Base-by-base conservation (phyloP, 2,329 filamentous ascomycete species). In the Stachybotrys echinatus region DNA sequence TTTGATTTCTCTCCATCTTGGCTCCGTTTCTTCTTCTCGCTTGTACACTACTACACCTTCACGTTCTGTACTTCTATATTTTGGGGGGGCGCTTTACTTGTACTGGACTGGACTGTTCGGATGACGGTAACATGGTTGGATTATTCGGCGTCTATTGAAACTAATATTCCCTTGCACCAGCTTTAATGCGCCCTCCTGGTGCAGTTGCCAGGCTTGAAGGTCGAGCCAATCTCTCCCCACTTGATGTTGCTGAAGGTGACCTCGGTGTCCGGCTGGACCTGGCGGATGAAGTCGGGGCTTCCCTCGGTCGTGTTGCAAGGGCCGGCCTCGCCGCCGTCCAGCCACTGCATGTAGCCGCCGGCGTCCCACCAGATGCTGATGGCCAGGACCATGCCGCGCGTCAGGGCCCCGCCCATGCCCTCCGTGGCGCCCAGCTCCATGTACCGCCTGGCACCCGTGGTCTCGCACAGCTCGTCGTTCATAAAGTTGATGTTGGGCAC, bases 151-250 rank as follows among this genome's bases (percentile, higher is more conserved):
- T n/a, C n/a, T n/a, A n/a, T n/a, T n/a, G n/a, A n/a, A 7, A 12
- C 12, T 12, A 31, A 7, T 31, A 31, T 31, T 31, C 27, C 27
- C 7, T 31, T 12, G 27, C 27, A 12, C 27, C 27, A 31, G 27
- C 27, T 31, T n/a, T n/a, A n/a, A n/a, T n/a, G n/a, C 10, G 17
- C 19, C 17, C 38, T 18, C 10, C 7, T 18, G 23, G 23, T 44
- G 18, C 18, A 23, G 12, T 37, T 37, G 44, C 44, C 23, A 17
- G n/a, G n/a, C n/a, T 19, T 34, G 27, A 46, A 46, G 23, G 54
- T 84, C 18, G 76, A 78, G 5, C 74, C 78, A 57, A 84, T 77
- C 55, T 84, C 78, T n/a, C 81, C 81, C 72, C 78, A 80, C 58
- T 74, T 75, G 56, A 84, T 76, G 57, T 82, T 75, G 53, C 73